Percentiles rank a stretch among this genome's conserved stretches.
These are phyloP conservation scores for Erodium moschatum DNA, from an alignment of 441 rosid genomes.

Conservation along the genomic window DNA sequence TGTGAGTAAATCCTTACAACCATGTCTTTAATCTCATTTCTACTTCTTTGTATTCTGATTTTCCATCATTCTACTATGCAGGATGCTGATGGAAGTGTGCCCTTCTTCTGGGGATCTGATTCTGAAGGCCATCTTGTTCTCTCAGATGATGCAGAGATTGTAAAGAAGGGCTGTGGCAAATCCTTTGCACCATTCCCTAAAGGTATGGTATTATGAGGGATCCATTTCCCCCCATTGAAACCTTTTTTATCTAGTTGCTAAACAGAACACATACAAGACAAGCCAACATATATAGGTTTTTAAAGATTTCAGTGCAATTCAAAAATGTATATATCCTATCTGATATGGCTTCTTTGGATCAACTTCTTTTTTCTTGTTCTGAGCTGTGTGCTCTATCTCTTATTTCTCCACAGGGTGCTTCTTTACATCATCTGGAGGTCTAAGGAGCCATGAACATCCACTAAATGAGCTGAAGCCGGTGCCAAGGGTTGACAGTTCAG, in stretches of 20 bases:
- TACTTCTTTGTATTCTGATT: not conserved
- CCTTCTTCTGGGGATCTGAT: conserved; percentile 88
- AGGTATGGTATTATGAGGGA: conserved; percentile 34
- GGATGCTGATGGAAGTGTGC: conserved; percentile 89
- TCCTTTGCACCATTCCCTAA: conserved; percentile 96
- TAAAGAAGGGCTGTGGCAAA: conserved; percentile 80
- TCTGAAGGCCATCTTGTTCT: conserved; percentile 73
- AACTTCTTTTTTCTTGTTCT: not conserved
- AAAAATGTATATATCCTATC: too few species aligned
- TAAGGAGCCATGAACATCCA: conserved; percentile 89
- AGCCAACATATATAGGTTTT: not conserved
- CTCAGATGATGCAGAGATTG: conserved; percentile 58
- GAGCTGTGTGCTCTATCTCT: not conserved
- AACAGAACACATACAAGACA: not conserved
- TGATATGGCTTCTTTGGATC: too few species aligned
- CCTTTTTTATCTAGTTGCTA: too few species aligned
- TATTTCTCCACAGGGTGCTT: conserved; percentile 54
- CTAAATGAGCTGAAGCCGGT: conserved; percentile 79
- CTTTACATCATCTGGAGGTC: conserved; percentile 82
- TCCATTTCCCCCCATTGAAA: too few species aligned
- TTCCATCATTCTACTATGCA: conserved; percentile 24
- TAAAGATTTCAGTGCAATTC: not conserved
- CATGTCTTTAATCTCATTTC: not conserved
- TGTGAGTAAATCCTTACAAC: conserved; percentile 37
- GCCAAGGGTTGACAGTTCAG: conserved; percentile 92